These are phyloP conservation scores for Dendryphion nanum DNA, from an alignment of 2,329 filamentous ascomycete species.

Conservation along the genomic window DNA sequence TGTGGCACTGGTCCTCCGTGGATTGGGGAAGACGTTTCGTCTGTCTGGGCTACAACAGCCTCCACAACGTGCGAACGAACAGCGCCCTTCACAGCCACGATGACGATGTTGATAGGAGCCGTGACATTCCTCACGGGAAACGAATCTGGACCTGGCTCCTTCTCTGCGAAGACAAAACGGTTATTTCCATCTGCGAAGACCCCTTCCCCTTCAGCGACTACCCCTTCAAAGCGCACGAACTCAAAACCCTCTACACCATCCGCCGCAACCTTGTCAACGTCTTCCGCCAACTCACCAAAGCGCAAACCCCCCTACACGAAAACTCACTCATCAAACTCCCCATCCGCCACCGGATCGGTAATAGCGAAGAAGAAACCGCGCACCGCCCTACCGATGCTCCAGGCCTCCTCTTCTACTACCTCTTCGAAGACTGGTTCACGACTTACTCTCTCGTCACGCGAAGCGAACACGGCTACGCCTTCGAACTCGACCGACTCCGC, in stretches of 20 bases:
- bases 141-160: slow-evolving; percentile 71
- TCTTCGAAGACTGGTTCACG: slow-evolving; percentile 66
- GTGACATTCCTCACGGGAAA: slow-evolving; percentile 48
- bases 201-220: slow-evolving; percentile 43
- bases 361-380: slow-evolving; percentile 46
- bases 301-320: slow-evolving; percentile 42
- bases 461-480: slow-evolving; percentile 46
- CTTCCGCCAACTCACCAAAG: slow-evolving; percentile 59
- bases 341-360: slow-evolving; percentile 45
- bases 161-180: slow-evolving; percentile 67
- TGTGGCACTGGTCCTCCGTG: slow-evolving; percentile 74
- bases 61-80: slow-evolving; percentile 45
- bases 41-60: slow-evolving; percentile 70
- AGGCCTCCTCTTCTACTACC: slow-evolving; percentile 63
- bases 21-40: slow-evolving; percentile 67
- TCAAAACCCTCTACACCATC: slow-evolving; percentile 50
- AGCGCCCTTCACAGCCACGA: slow-evolving; percentile 15
- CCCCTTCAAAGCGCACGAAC: slow-evolving; percentile 41
- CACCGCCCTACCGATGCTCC: slow-evolving; percentile 54
- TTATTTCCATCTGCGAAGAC: slow-evolving; percentile 68
- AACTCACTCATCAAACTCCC: slow-evolving; percentile 45
- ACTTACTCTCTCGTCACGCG: slow-evolving; percentile 57
- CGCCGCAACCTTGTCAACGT: slow-evolving; percentile 61
- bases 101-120: slow-evolving; percentile 30
- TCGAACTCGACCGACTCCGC: slow-evolving; percentile 51